These are phyloP conservation scores for Pleodorina starrii DNA, from an alignment of 139 green algal species.

Conservation along the genomic window DNA sequence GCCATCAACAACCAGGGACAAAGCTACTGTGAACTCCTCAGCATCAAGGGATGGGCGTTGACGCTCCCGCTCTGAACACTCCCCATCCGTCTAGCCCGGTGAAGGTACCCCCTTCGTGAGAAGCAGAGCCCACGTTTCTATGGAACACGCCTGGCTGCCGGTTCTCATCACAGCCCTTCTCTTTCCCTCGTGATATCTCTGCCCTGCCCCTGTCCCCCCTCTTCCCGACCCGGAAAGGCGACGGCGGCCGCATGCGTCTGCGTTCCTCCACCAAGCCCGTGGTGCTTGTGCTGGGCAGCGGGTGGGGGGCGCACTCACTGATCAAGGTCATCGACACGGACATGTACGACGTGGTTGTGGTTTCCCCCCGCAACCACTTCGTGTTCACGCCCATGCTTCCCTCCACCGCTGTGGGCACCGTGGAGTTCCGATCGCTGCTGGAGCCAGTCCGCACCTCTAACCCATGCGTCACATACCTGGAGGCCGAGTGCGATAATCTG, in stretches of 20 bases:
- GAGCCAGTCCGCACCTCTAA: slow-evolving; percentile 81
- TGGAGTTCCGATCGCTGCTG: slow-evolving; percentile 69
- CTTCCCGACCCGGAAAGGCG: background rate
- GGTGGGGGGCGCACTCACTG: slow-evolving; percentile 69
- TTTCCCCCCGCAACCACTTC: slow-evolving; percentile 82
- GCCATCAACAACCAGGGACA: no score
- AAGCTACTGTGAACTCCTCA: background rate
- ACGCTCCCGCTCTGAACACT: background rate
- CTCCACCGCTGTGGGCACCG: slow-evolving; percentile 76
- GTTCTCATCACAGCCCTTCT: no score
- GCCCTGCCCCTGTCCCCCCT: background rate
- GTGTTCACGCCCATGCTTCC: slow-evolving; percentile 89
- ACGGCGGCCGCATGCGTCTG: slow-evolving; percentile 31
- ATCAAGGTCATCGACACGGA: slow-evolving; percentile 79
- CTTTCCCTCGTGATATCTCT: no score
- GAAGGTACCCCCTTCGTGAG: no score
- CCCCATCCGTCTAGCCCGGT: no score
- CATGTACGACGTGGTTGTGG: slow-evolving; percentile 75
- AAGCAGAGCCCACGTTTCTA: no score
- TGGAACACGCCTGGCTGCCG: background rate
- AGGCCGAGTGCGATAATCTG: slow-evolving; percentile 66
- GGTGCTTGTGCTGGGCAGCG: slow-evolving; percentile 70
- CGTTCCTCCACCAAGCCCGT: slow-evolving; percentile 51
- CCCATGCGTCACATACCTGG: slow-evolving; percentile 73
- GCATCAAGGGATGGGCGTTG: background rate